Conservation (phyloP, 2,329 filamentous ascomycete species). For the Keithomyces neogunnii region DNA sequence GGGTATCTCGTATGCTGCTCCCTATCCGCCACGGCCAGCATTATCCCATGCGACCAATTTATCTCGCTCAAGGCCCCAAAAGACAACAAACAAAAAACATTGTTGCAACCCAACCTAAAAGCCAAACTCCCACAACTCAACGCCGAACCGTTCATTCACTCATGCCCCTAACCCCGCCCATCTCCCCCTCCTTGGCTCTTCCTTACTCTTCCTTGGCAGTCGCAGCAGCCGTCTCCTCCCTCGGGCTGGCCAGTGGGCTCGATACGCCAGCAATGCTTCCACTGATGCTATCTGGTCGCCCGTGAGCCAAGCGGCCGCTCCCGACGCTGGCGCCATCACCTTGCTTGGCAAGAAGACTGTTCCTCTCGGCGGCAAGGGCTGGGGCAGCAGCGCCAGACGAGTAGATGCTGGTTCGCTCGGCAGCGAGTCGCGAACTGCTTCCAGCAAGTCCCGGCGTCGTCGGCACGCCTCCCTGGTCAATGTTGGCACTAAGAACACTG, state of each 20-base stretch:
- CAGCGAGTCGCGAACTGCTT: conserved; percentile 31
- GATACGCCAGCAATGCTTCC: conserved; percentile 60
- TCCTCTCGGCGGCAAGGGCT: conserved; percentile 64
- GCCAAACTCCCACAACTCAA: not conserved
- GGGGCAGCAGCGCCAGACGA: conserved; percentile 62
- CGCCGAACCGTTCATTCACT: conserved; percentile 2
- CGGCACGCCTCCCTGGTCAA: conserved; percentile 41
- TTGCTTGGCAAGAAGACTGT: conserved; percentile 66
- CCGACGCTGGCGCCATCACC: conserved; percentile 70
- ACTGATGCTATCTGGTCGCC: conserved; percentile 71
- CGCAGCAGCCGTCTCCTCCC: conserved; percentile 25
- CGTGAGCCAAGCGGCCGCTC: conserved; percentile 70
- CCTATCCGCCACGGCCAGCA: not conserved
- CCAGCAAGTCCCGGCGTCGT: conserved; percentile 46
- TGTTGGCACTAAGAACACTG: conserved; percentile 66
- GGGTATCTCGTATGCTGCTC: conserved; percentile 7
- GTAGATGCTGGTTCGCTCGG: conserved; percentile 74
- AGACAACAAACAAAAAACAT: not conserved
- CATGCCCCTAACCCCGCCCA: not conserved
- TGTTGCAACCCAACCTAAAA: not conserved
- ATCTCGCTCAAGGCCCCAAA: not conserved
- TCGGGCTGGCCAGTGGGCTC: conserved; percentile 54
- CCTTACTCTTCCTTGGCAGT: conserved; percentile 19
- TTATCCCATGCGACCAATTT: not conserved
- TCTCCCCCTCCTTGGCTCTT: conserved; percentile 16